Evolutionary conservation across 441 rosid species (phyloP).

Genomic region (Corymbia calophylla): DNA sequence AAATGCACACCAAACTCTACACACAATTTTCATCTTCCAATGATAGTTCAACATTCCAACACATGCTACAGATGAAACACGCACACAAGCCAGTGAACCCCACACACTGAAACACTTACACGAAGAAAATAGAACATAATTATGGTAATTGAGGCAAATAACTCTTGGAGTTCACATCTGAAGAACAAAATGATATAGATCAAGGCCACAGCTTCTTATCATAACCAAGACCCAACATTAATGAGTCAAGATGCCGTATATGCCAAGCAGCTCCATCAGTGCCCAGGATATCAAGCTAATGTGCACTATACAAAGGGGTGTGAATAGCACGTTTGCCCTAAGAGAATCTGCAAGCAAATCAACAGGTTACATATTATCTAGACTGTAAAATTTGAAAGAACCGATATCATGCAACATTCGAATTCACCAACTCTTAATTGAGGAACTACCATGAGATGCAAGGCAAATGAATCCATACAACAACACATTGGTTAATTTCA

Average conservation of each 20-base stretch:
- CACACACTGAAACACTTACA: neutral
- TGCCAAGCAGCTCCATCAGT: neutral
- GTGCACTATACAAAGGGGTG: neutral
- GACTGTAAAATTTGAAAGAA: neutral
- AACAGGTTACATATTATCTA: neutral
- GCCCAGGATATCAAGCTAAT: neutral
- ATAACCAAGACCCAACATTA: neutral
- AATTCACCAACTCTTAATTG: neutral
- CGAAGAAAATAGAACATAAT: neutral
- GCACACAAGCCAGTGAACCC: neutral
- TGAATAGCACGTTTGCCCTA: neutral
- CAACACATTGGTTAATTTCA: neutral
- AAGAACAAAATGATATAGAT: neutral
- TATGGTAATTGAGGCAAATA: neutral
- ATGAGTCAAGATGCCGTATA: neutral
- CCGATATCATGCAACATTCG: accelerated
- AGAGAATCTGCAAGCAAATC: neutral
- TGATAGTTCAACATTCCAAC: neutral
- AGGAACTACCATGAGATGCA: neutral
- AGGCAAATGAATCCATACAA: neutral
- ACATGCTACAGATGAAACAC: neutral
- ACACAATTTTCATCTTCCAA: neutral
- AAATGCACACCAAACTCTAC: neutral
- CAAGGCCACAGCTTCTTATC: neutral
- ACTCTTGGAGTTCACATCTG: neutral